These are phyloP conservation scores for Lactarius hatsudake DNA, from an alignment of 768 basidiomycete species.

Conservation along the genomic window DNA sequence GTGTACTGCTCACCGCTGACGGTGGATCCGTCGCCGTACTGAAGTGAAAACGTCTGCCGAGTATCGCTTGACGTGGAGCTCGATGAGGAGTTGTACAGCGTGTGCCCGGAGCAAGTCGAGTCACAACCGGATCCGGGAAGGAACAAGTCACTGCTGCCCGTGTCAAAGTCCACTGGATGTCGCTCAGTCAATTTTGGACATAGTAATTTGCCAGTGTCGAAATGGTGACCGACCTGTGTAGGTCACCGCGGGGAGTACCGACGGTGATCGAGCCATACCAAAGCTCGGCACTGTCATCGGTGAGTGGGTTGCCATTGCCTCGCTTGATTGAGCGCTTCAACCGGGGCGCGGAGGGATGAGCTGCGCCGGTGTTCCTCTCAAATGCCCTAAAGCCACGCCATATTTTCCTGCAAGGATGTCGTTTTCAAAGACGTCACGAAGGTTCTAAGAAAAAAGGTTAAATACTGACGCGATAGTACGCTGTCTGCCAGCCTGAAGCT, in stretches of 20 bases:
- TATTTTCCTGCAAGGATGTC: constrained; percentile 17
- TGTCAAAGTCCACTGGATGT: constrained; percentile 41
- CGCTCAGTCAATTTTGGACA: not conserved
- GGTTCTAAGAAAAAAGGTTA: not conserved
- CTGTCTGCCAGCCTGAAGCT: constrained; percentile 8
- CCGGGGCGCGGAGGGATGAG: constrained; percentile 10
- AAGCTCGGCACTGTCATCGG: constrained; percentile 3
- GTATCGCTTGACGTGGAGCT: constrained; percentile 30
- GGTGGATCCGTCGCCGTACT: constrained; percentile 41
- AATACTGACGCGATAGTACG: constrained; percentile 6
- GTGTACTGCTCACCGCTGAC: constrained; percentile 41
- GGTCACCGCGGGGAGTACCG: constrained; percentile 24
- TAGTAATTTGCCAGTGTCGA: too few species aligned
- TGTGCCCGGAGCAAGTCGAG: constrained; percentile 31
- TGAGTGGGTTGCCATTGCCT: constrained; percentile 11
- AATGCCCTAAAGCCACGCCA: constrained; percentile 13
- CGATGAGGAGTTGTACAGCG: not conserved
- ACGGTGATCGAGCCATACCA: constrained; percentile 27
- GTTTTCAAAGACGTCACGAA: not conserved
- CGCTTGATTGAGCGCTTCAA: not conserved
- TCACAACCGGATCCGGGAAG: constrained; percentile 36
- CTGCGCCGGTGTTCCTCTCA: constrained; percentile 24
- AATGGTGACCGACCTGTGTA: constrained; percentile 12
- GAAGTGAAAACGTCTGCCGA: constrained; percentile 33
- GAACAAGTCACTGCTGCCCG: constrained; percentile 35